Evolutionary conservation across 2,329 filamentous ascomycete genomes (phyloP).

Genomic region (Rhynchosporium agropyri): DNA sequence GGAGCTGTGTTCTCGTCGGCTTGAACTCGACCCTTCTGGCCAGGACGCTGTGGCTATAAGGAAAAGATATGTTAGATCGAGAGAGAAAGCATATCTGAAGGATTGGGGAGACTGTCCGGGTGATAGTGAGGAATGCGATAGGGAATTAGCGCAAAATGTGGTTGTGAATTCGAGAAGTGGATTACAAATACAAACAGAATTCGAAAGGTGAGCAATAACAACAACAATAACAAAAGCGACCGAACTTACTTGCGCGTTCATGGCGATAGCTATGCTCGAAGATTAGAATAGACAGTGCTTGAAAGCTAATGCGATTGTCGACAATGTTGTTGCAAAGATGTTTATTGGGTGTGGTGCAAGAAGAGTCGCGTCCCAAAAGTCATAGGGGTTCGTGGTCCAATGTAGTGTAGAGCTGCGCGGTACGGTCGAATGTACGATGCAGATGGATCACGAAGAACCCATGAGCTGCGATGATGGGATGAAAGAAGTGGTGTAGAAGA

Average conservation of each 20-base stretch:
- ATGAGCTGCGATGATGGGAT: conserved; percentile 22
- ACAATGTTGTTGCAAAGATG: conserved; percentile 28
- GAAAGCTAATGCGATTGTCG: conserved; percentile 27
- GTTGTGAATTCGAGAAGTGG: conserved; percentile 12
- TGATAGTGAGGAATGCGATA: conserved; percentile 32
- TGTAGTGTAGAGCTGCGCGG: conserved; percentile 20
- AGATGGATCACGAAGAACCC: conserved; percentile 22
- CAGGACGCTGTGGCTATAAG: conserved; percentile 68
- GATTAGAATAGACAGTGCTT: conserved; percentile 32
- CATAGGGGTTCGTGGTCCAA: conserved; percentile 27
- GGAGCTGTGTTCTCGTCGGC: conserved; percentile 71
- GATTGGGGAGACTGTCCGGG: conserved; percentile 30
- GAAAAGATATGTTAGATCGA: conserved; percentile 38
- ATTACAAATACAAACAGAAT: too few species aligned
- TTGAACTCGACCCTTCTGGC: conserved; percentile 59
- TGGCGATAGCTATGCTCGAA: conserved; percentile 37
- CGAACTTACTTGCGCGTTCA: conserved; percentile 48
- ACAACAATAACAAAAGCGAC: conserved; percentile 19
- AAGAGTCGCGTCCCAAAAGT: conserved; percentile 37
- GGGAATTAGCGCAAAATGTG: conserved; percentile 23
- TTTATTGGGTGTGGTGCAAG: conserved; percentile 23
- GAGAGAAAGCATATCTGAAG: conserved; percentile 9
- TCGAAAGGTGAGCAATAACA: conserved; percentile 20
- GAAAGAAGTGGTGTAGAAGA: conserved; percentile 18
- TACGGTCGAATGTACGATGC: conserved; percentile 21